Conservation (phyloP, 2,329 filamentous ascomycete genomes). For the Dothistroma pini region DNA sequence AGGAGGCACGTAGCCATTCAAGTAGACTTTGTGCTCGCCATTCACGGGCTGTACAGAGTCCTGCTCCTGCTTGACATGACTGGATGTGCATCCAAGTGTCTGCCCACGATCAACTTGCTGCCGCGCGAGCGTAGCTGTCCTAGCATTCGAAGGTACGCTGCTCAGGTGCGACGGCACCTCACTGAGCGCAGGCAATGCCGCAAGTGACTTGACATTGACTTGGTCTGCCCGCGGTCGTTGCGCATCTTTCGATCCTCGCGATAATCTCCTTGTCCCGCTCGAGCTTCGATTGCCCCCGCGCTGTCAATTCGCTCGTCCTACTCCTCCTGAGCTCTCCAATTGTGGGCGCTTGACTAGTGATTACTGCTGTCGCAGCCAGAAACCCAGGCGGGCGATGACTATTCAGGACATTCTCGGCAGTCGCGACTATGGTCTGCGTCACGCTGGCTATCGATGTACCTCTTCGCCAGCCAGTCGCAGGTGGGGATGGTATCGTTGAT, state of each 20-base stretch:
- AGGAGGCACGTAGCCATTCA: slow-evolving; percentile 43
- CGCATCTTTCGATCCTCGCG: slow-evolving; percentile 11
- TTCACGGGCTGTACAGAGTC: slow-evolving; percentile 7
- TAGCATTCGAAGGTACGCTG: not conserved
- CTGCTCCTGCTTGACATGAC: slow-evolving; percentile 3
- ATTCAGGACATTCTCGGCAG: slow-evolving; percentile 15
- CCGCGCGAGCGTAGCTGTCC: not conserved
- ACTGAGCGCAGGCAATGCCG: slow-evolving; percentile 22
- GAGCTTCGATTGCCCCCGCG: slow-evolving; percentile 16
- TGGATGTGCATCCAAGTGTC: slow-evolving; percentile 4
- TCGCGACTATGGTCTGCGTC: slow-evolving; percentile 11
- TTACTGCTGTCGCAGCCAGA: slow-evolving; percentile 41
- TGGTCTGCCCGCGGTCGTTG: not conserved
- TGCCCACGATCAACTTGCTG: not conserved
- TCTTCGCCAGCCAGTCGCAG: not conserved
- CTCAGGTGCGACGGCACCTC: slow-evolving; percentile 18
- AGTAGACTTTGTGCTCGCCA: slow-evolving; percentile 13
- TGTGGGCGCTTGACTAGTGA: slow-evolving; percentile 42
- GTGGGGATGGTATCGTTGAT: not conserved
- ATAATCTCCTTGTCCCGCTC: slow-evolving; percentile 13
- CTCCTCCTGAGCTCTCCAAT: slow-evolving; percentile 41
- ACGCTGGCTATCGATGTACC: slow-evolving; percentile 18
- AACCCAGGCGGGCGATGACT: slow-evolving; percentile 23
- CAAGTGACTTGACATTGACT: slow-evolving; percentile 1
- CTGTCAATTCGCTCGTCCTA: slow-evolving; percentile 17